Base-by-base conservation (phyloP, 2,329 filamentous ascomycete species). In the Cordyceps javanica region DNA sequence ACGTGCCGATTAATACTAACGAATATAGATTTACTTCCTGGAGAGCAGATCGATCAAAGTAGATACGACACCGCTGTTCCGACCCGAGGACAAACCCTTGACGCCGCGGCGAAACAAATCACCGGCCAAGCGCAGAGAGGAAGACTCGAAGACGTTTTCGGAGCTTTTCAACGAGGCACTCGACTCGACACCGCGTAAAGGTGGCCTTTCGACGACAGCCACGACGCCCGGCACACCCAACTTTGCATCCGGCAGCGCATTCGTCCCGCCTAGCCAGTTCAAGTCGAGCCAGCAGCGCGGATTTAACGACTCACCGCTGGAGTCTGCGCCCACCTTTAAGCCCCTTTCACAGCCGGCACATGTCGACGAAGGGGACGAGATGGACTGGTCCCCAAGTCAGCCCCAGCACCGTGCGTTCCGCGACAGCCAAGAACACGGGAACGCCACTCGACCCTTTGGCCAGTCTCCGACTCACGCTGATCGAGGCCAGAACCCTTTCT, bases 351-450 rank as follows among this genome's bases (percentile, higher is more conserved):
- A 59, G 55, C 39, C 57, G 39, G 61, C 62, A 36, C 60, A 66
- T 23, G 54, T 66, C 1, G 70, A 79, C 58, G 73, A 79, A 58
- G 74, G 73, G 1, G 82, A 87, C 39, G 80, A 81, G 57, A 91
- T 92, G 89, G 89, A 91, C 65, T 90, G 88, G 84, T 82, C 85
- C 2, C 86, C 86, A 0, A 83, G 83, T 0, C 73, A 75, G 57
- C 78, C 79, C n/a, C 73, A 75, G 50, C 73, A 84, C 60, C 79
- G 81, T 55, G 81, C 80, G 9, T 85, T 85, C 66, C 77, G 75
- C 59, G 71, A 77, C 45, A 69, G 75, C 36, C 30, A 45, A 4
- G 36, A 52, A 48, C 55, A 36, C 28, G 5, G 63, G 73, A 16
- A 68, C 73, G 42, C 6, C 38, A 13, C 75, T 44, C 64, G 73